Percentiles rank a stretch among this genome's conserved stretches.
These are phyloP conservation scores for Globisporangium acanthophoron DNA, from an alignment of 352 stramenopile genomes.

Conservation along the genomic window DNA sequence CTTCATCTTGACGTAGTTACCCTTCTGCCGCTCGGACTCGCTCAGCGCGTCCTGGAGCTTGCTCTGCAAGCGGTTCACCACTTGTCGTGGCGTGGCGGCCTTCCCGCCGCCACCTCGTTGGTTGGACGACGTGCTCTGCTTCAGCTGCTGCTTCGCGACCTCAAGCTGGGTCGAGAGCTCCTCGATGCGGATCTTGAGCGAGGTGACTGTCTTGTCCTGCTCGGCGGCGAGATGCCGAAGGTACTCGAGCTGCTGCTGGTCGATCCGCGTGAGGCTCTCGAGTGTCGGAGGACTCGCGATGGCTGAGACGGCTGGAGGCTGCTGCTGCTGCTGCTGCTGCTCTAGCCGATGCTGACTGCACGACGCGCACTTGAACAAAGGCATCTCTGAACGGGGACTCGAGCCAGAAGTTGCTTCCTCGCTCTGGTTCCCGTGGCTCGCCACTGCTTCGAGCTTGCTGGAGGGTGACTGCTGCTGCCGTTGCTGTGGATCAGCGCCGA, in stretches of 20 bases:
- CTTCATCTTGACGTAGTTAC: constrained; percentile 43
- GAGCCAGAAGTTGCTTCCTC: neutral
- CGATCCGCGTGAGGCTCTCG: constrained; percentile 29
- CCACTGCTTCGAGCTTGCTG: neutral
- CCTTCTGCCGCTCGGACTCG: constrained; percentile 37
- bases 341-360: neutral
- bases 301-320: neutral
- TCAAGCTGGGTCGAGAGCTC: constrained; percentile 23
- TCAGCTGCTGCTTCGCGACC: constrained; percentile 2
- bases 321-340: neutral
- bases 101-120: neutral
- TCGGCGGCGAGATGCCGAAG: constrained; percentile 40
- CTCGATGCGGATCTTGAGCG: constrained; percentile 39
- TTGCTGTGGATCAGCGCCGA: neutral
- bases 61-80: constrained; percentile 23
- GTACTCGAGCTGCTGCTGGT: constrained; percentile 39
- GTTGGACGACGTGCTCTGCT: neutral
- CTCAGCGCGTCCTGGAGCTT: constrained; percentile 32
- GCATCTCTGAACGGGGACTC: neutral
- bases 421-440: neutral
- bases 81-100: constrained; percentile 15
- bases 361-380: neutral
- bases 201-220: constrained; percentile 42
- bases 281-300: constrained; percentile 15
- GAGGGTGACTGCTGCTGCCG: neutral